These are phyloP conservation scores for Elymus sibiricus DNA, from an alignment of 176 grass and related monocot species.

Conservation along the genomic window DNA sequence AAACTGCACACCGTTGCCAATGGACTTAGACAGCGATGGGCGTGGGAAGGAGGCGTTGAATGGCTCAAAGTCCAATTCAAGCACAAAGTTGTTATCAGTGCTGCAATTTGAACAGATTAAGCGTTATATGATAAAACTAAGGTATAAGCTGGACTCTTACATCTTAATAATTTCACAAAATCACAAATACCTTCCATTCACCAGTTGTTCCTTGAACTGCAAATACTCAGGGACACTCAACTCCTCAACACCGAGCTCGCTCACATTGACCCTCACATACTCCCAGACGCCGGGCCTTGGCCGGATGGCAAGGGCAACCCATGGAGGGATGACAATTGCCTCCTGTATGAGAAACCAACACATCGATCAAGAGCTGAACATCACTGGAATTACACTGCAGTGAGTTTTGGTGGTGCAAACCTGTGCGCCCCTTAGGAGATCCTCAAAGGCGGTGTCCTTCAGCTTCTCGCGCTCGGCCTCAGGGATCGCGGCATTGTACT, in stretches of 20 bases:
- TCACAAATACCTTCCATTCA: constrained; percentile 56
- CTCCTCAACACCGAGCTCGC: constrained; percentile 80
- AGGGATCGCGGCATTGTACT: constrained; percentile 68
- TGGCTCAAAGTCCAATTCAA: constrained; percentile 96
- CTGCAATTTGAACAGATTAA: constrained; percentile 37
- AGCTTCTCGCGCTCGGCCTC: constrained; percentile 86
- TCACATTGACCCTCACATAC: constrained; percentile 87
- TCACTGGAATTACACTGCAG: not conserved
- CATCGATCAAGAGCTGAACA: not conserved
- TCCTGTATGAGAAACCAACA: constrained; percentile 47
- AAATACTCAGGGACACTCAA: constrained; percentile 87
- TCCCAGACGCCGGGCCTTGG: constrained; percentile 96
- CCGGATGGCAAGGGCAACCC: constrained; percentile 89
- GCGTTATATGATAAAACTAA: not conserved
- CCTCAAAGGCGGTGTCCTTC: constrained; percentile 90
- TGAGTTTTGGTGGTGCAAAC: constrained; percentile 24
- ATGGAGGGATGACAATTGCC: constrained; percentile 84
- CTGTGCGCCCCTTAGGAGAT: constrained; percentile 88
- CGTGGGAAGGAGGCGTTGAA: constrained; percentile 97
- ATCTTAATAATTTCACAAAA: not conserved
- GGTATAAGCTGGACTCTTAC: not conserved
- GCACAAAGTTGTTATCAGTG: constrained; percentile 66
- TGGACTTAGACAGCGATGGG: constrained; percentile 91
- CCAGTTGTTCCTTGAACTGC: constrained; percentile 99
- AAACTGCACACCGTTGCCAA: constrained; percentile 98